Evolutionary conservation across 2,329 filamentous ascomycete species (phyloP).

Genomic region (Alternaria brassicicola): DNA sequence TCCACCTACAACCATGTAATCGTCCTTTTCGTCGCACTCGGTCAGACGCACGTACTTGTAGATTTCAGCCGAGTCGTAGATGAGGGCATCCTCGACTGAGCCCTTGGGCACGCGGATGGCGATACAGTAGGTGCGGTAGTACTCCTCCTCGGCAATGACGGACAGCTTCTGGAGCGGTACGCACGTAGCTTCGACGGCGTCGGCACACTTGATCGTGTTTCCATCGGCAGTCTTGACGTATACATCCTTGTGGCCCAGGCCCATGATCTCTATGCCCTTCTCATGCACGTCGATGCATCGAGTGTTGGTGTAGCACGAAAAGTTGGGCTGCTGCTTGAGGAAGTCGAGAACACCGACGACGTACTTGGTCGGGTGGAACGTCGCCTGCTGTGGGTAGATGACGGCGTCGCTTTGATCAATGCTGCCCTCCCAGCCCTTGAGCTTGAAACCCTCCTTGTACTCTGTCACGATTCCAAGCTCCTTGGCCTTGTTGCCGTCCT

Average conservation of each 20-base stretch:
- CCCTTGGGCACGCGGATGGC: conserved; percentile 61
- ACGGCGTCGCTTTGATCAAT: conserved; percentile 60
- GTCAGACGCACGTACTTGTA: conserved; percentile 65
- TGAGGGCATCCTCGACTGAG: conserved; percentile 59
- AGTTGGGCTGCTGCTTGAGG: conserved; percentile 59
- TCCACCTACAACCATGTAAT: conserved; percentile 63
- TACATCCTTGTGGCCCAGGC: conserved; percentile 55
- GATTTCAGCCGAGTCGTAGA: conserved; percentile 61
- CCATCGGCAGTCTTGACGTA: conserved; percentile 55
- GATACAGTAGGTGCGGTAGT: conserved; percentile 62
- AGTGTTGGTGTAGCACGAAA: conserved; percentile 60
- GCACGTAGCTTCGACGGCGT: conserved; percentile 61
- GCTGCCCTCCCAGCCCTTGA: conserved; percentile 60
- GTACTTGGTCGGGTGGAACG: conserved; percentile 65
- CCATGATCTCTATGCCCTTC: conserved; percentile 54
- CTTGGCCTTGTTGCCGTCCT: conserved; percentile 55
- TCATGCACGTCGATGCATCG: conserved; percentile 57
- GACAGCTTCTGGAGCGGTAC: conserved; percentile 63
- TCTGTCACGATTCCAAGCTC: conserved; percentile 53
- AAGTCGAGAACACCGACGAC: conserved; percentile 59
- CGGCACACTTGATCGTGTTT: conserved; percentile 55
- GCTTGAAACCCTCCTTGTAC: conserved; percentile 53
- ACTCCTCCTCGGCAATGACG: conserved; percentile 61
- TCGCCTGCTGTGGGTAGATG: conserved; percentile 57
- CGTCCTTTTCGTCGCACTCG: conserved; percentile 58